phyloP scores from a whole-genome alignment of 805 yeast species.

The Pichia gijzeniarum region DNA sequence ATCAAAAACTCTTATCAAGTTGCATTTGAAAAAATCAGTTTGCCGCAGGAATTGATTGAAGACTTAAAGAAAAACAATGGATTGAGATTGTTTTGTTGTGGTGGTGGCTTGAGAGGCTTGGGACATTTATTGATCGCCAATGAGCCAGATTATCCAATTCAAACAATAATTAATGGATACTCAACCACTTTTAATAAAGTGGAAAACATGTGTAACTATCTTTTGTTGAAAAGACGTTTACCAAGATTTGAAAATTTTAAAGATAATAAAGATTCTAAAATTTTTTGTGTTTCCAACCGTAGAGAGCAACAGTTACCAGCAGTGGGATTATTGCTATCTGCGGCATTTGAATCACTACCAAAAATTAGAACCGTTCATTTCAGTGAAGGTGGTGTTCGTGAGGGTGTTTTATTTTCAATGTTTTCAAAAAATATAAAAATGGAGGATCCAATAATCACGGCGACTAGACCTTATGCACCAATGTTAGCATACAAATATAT shows the following conservation, averaged over 20 bases:
- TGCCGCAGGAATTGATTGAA: conserved; percentile 45
- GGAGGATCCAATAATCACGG: conserved; percentile 64
- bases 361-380: conserved; percentile 56
- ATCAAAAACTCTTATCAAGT: conserved; percentile 44
- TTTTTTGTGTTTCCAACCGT: conserved; percentile 62
- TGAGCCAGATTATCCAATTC: conserved; percentile 56
- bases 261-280: conserved; percentile 13
- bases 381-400: conserved; percentile 73
- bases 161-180: conserved; percentile 64
- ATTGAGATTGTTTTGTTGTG: conserved; percentile 57
- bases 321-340: conserved; percentile 54
- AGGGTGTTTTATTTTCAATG: conserved; percentile 62
- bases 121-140: conserved; percentile 51
- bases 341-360: conserved; percentile 58
- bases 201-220: conserved; percentile 42
- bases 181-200: conserved; percentile 51
- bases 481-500: conserved; percentile 52
- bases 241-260: conserved; percentile 37
- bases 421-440: conserved; percentile 50
- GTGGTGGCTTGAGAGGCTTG: conserved; percentile 69
- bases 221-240: conserved; percentile 41
- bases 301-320: conserved; percentile 66
- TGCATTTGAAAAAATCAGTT: conserved; percentile 43
- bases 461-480: conserved; percentile 69
- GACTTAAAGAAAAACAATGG: conserved; percentile 54